Base-by-base conservation (phyloP, 805 yeast genomes). In the Hanseniaspora vineae region DNA sequence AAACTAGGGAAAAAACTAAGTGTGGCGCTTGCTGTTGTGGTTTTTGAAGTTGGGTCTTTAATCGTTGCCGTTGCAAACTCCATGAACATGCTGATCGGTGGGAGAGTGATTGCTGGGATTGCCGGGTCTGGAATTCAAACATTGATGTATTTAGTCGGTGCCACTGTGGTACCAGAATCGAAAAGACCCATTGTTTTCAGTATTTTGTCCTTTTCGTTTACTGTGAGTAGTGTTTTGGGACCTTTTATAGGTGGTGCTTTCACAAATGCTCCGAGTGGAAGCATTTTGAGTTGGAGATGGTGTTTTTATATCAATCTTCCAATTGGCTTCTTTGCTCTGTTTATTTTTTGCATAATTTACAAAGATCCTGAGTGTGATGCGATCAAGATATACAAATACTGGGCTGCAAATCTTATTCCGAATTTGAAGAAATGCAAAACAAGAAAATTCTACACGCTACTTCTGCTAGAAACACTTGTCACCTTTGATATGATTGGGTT, bases 231-330 rank as follows among this genome's bases (percentile, higher is more conserved):
- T 6, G 78, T 76, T 10, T 50, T 70, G 17, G 87, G 87, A 1
- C 87, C 87, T 5, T 65, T 79, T 35, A 59, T 81, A 18, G 87
- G 86, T n/a, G 87, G 88, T 35, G 80, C 78, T 0, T 72, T 81
- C 48, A 33, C 37, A 5, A 33, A 33, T 31, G 37, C 37, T 33
- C 37, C 37, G 37, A 64, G 75, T 44, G 76, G 70, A 6, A 64
- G 76, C 9, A n/a, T 33, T 33, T 33, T 33, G 15, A 33, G 37
- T 33, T 82, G 88, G 88, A 68, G 88, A 55, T 81, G 87, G 86
- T 77, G 85, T 54, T 83, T 81, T 57, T 83, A 76, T 62, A 69
- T 83, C 52, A 82, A 81, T 59, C 59, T 83, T 35, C 85, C 87
- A 2, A 61, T 80, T 40, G 84, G 84, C 15, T 86, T 81, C 1